Base-by-base conservation (phyloP, 2,329 filamentous ascomycete genomes). In the Plectosphaerella cucumerina region DNA sequence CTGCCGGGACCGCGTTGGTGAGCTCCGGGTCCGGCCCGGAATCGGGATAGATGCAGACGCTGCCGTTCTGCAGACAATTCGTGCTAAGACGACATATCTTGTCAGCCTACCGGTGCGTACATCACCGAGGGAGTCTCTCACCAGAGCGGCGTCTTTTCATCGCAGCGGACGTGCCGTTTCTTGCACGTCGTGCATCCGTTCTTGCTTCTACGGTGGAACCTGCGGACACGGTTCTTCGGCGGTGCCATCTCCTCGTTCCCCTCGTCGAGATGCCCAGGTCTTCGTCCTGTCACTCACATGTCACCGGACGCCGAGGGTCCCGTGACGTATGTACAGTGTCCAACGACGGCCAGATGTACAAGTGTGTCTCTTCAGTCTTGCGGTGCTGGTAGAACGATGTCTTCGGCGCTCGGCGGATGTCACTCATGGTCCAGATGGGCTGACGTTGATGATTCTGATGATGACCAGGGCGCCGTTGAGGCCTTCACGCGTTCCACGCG, bases 71-170 rank as follows among this genome's bases (percentile, higher is more conserved):
- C 55, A 74, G 68, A 56, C 72, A 75, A 53, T 70, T 73, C 52
- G 71, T 73, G 55, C 72, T 75, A 53, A 50, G 4, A 20, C 11
- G 21, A 44, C 10, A 23, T 43, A 31, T 11, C 26, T 8, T 33
- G 37, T 42, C 31, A 50, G 48, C 39, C 10, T 21, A n/a, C 48
- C 31, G 5, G 22, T 33, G 10, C n/a, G 21, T 22, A 14, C 8
- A 17, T 17, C 6, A 10, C 17, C 20, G 4, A 34, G 21, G 18
- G 37, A 51, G 48, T 67, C 26, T 10, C 70, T 58, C 70, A 75
- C 72, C 72, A 75, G 41, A 75, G 62, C 39, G 72, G 73, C 55
- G 65, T 71, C 53, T 65, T 65, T 56, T 76, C 73, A 52, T 75
- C 71, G 60, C 72, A 75, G 48, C 72, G 69, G 47, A 75, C 72